Conservation (phyloP, 2,329 filamentous ascomycete species). For the Beauveria medogensis region DNA sequence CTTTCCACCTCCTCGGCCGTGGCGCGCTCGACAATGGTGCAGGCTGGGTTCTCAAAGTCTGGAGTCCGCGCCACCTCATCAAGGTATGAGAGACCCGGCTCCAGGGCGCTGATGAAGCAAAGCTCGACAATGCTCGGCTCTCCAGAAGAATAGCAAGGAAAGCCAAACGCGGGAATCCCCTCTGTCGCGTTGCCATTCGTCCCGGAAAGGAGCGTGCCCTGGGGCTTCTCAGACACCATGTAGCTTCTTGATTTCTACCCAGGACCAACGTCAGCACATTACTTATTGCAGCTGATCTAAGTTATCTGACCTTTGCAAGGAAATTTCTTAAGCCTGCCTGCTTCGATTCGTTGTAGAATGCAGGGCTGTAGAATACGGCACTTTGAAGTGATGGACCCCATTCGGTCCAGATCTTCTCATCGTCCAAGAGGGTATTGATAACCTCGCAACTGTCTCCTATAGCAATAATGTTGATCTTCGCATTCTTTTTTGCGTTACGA, state of each 20-base stretch:
- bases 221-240: constrained; percentile 40
- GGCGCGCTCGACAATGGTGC: constrained; percentile 22
- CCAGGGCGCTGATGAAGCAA: constrained; percentile 49
- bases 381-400: constrained; percentile 38
- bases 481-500: constrained; percentile 36
- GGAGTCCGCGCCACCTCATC: constrained; percentile 40
- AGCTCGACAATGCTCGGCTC: constrained; percentile 51
- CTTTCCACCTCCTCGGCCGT: constrained; percentile 18
- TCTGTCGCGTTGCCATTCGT: constrained; percentile 38
- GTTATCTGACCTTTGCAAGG: constrained; percentile 37
- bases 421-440: constrained; percentile 50
- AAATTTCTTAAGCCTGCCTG: constrained; percentile 36
- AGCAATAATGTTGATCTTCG: constrained; percentile 61
- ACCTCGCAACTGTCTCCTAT: constrained; percentile 58
- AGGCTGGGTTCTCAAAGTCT: constrained; percentile 32
- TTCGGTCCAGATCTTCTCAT: constrained; percentile 40
- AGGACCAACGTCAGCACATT: constrained; percentile 8
- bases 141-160: constrained; percentile 62
- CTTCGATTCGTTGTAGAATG: constrained; percentile 29
- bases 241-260: constrained; percentile 53
- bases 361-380: constrained; percentile 42
- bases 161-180: constrained; percentile 43
- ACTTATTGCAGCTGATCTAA: constrained; percentile 16
- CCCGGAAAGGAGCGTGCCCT: constrained; percentile 46
- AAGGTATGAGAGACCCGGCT: constrained; percentile 52